phyloP scores from a whole-genome alignment of 352 stramenopile species.

The Phytophthora crassamura region DNA sequence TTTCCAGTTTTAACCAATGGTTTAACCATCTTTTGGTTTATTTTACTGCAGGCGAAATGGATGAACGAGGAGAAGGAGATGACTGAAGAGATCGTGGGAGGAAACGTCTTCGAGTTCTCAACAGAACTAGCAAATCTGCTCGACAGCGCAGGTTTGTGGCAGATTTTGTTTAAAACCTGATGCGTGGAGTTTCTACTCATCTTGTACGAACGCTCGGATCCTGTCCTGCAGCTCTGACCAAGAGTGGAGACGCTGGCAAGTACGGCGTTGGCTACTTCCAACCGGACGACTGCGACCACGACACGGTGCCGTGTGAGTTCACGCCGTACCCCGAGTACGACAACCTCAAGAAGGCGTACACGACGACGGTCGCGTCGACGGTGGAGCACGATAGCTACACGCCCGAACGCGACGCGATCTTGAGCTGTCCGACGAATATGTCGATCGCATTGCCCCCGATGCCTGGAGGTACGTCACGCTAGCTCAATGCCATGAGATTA shows the following conservation, averaged over 20 bases:
- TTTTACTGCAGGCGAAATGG: constrained; percentile 55
- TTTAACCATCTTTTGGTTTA: too few species aligned
- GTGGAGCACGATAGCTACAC: constrained; percentile 43
- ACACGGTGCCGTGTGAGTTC: constrained; percentile 57
- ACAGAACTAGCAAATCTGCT: constrained; percentile 63
- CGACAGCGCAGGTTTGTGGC: too few species aligned
- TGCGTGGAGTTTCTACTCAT: too few species aligned
- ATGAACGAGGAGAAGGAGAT: constrained; percentile 82
- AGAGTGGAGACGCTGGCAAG: constrained; percentile 60
- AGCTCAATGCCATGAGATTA: too few species aligned
- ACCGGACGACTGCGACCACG: constrained; percentile 73
- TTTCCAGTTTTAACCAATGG: constrained; percentile 28
- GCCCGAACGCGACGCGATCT: constrained; percentile 35
- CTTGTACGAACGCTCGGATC: too few species aligned
- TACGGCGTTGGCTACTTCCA: constrained; percentile 81
- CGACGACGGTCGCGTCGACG: constrained; percentile 59
- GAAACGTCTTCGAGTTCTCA: constrained; percentile 82
- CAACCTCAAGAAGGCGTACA: constrained; percentile 74
- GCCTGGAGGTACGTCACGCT: constrained; percentile 33
- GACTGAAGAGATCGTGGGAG: constrained; percentile 66
- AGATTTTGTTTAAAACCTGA: too few species aligned
- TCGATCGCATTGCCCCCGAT: constrained; percentile 33
- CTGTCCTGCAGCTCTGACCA: constrained; percentile 46
- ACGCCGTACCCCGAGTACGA: constrained; percentile 76
- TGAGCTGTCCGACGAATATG: constrained; percentile 51